phyloP scores from a whole-genome alignment of 495 filamentous ascomycete species.

The Aspergillus bridgeri region DNA sequence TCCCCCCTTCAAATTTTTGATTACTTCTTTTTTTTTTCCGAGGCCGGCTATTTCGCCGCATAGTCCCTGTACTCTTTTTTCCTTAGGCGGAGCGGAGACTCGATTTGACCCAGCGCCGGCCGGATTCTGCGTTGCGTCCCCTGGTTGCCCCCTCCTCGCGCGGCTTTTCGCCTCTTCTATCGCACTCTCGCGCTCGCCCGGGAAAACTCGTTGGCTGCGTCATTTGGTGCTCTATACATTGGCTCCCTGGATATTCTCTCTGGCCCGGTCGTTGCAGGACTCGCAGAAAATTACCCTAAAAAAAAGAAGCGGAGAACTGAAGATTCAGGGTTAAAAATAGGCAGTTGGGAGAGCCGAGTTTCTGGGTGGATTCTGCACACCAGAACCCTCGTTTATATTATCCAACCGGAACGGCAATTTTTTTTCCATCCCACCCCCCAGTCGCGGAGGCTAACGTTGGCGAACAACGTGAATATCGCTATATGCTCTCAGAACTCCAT shows the following conservation, averaged over 20 bases:
- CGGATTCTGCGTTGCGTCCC: slow-evolving; percentile 21
- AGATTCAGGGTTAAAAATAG: background rate
- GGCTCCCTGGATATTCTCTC: background rate
- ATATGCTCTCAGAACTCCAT: slow-evolving; percentile 46
- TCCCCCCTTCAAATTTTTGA: slow-evolving; percentile 7
- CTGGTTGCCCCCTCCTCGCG: slow-evolving; percentile 5
- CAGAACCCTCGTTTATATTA: background rate
- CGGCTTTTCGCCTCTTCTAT: slow-evolving; percentile 11
- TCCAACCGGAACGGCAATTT: slow-evolving; percentile 1
- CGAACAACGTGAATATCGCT: slow-evolving; percentile 33
- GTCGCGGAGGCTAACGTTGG: slow-evolving; percentile 25
- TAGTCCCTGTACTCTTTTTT: no score
- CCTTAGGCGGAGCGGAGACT: slow-evolving; percentile 11
- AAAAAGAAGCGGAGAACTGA: background rate
- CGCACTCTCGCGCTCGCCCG: background rate
- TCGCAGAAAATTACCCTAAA: background rate
- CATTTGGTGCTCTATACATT: slow-evolving; percentile 6
- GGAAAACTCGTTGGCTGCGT: slow-evolving; percentile 2
- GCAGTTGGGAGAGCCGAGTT: background rate
- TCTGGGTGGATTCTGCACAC: background rate
- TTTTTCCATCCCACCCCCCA: slow-evolving; percentile 2
- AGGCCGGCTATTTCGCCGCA: no score
- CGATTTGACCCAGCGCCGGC: slow-evolving; percentile 24
- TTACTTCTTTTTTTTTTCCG: slow-evolving; percentile 3
- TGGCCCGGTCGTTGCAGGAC: background rate